These are phyloP conservation scores for Pleomassaria siparia DNA, from an alignment of 2,329 filamentous ascomycete genomes.

Conservation along the genomic window DNA sequence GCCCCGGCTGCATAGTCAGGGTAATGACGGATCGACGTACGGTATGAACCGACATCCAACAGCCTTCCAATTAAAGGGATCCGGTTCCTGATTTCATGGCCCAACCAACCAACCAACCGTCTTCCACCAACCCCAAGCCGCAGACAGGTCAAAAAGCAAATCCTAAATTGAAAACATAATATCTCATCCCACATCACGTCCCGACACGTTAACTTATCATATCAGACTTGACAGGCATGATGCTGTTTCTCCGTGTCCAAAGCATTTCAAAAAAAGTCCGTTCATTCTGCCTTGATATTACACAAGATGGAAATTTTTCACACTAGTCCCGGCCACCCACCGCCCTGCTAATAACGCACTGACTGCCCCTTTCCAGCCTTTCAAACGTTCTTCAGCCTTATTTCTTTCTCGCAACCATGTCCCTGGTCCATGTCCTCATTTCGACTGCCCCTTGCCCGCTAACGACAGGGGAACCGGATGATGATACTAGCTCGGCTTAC, in stretches of 20 bases:
- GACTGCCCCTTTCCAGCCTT: constrained; percentile 16
- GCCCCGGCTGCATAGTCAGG: constrained; percentile 82
- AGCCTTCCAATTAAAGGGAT: constrained; percentile 7
- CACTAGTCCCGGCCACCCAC: constrained; percentile 8
- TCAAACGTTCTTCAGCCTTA: constrained; percentile 20
- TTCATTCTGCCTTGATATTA: constrained; percentile 2
- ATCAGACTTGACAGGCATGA: background rate
- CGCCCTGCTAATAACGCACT: constrained; percentile 11
- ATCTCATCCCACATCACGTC: constrained; percentile 1
- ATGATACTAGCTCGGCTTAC: constrained; percentile 6
- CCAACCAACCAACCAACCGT: too few species aligned
- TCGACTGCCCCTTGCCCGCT: constrained; percentile 3
- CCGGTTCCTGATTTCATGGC: constrained; percentile 1
- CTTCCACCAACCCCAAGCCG: constrained; percentile 1
- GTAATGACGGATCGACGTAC: constrained; percentile 96
- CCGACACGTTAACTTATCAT: constrained; percentile 1
- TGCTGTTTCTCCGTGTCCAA: background rate
- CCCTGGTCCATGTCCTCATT: constrained; percentile 1
- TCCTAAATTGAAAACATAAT: constrained; percentile 13
- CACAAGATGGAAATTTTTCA: constrained; percentile 4
- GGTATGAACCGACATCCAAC: constrained; percentile 56
- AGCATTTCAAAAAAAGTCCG: constrained; percentile 3
- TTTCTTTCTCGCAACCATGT: constrained; percentile 3
- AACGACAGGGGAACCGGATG: constrained; percentile 14
- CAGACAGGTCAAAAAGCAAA: constrained; percentile 11